These are phyloP conservation scores for Eucalyptus pumila DNA, from an alignment of 345 rosid genomes.

Conservation along the genomic window DNA sequence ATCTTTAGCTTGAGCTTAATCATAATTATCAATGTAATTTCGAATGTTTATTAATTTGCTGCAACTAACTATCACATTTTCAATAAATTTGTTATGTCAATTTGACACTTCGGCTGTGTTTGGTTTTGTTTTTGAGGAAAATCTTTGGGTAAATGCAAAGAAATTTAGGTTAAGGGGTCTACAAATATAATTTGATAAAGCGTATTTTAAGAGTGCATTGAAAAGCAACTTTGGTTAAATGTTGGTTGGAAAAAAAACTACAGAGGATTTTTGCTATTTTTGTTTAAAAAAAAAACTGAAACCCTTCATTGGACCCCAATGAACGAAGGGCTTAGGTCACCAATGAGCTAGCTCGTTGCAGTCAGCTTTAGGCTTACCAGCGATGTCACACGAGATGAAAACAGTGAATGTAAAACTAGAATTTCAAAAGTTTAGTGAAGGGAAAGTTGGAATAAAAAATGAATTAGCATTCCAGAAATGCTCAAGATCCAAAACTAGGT, in stretches of 20 bases:
- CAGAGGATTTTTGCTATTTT: neutral
- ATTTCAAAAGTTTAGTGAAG: neutral
- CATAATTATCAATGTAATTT: neutral
- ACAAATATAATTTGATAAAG: neutral
- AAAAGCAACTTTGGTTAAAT: too few species aligned
- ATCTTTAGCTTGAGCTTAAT: neutral
- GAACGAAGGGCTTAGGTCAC: neutral
- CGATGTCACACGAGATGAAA: fast-evolving
- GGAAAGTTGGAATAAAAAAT: too few species aligned
- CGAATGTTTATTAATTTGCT: neutral
- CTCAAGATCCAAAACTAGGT: neutral
- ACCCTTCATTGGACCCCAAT: neutral
- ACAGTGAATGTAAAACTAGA: too few species aligned
- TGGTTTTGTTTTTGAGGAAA: neutral
- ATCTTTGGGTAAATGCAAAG: neutral
- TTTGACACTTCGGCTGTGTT: neutral
- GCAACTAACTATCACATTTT: neutral
- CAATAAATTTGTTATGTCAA: neutral
- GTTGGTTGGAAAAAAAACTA: too few species aligned
- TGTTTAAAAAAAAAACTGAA: fast-evolving
- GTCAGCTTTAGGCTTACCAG: neutral
- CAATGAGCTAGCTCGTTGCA: too few species aligned
- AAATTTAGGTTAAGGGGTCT: too few species aligned
- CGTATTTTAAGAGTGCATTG: fast-evolving
- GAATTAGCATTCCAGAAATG: neutral